A percentile compares a stretch with the other conserved stretches of the same genome.
Evolutionary conservation across 805 yeast species (phyloP).

Genomic region (Wickerhamomyces chambardii): DNA sequence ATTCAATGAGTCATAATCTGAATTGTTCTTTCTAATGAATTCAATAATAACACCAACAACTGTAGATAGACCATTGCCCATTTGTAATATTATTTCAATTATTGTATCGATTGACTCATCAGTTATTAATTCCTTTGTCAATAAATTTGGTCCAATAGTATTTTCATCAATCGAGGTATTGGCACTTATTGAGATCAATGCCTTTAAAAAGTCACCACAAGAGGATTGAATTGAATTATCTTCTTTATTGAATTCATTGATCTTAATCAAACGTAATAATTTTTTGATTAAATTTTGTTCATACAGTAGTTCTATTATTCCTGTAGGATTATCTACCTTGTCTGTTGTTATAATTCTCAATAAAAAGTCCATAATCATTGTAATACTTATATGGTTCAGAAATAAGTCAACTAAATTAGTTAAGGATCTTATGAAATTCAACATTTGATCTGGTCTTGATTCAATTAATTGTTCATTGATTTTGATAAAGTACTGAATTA

Average conservation of each 20-base stretch:
- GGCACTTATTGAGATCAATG: constrained; percentile 90
- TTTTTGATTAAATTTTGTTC: constrained; percentile 66
- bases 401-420: constrained; percentile 54
- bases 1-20: constrained; percentile 87
- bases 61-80: constrained; percentile 77
- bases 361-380: constrained; percentile 85
- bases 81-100: constrained; percentile 56
- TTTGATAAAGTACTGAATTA: constrained; percentile 78
- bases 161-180: constrained; percentile 72
- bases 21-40: constrained; percentile 87
- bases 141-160: constrained; percentile 89
- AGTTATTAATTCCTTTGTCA: constrained; percentile 81
- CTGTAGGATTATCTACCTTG: constrained; percentile 81
- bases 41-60: constrained; percentile 93
- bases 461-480: constrained; percentile 82
- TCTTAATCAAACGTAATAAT: constrained; percentile 59
- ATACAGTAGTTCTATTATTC: constrained; percentile 70
- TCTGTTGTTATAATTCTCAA: constrained; percentile 87
- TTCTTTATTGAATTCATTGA: constrained; percentile 39
- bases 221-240: constrained; percentile 72
- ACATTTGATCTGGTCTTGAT: constrained; percentile 65
- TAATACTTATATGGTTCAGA: constrained; percentile 76
- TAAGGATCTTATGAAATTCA: constrained; percentile 39
- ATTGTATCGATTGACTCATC: constrained; percentile 51
- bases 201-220: constrained; percentile 90